Evolutionary conservation across 345 rosid species (phyloP).

Genomic region (Lagerstroemia speciosa): DNA sequence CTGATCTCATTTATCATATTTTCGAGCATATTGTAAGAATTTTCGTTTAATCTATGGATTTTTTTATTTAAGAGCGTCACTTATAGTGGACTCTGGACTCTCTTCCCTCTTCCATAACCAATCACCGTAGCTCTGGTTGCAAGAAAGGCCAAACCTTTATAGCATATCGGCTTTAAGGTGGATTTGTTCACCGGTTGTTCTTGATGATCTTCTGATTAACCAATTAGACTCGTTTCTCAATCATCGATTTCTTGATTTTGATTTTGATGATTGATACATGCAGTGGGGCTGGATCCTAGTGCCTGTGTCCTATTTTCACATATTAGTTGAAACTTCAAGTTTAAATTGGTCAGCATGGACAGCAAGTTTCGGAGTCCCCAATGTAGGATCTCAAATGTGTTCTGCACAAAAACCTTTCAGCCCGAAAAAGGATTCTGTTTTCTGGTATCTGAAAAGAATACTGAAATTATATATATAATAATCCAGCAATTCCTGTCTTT

Average conservation of each 20-base stretch:
- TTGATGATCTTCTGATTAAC: neutral
- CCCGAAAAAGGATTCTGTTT: neutral
- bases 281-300: neutral
- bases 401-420: neutral
- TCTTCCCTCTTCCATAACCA: neutral
- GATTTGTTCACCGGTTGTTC: neutral
- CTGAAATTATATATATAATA: neutral
- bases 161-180: neutral
- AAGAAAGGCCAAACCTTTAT: neutral
- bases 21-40: no score
- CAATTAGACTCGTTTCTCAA: neutral
- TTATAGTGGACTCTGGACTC: no score
- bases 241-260: neutral
- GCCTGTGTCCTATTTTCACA: neutral
- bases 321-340: neutral
- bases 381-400: neutral
- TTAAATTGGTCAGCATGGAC: neutral
- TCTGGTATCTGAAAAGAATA: neutral
- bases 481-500: neutral
- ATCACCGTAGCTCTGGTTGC: neutral
- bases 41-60: no score
- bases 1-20: no score
- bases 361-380: constrained; percentile 7
- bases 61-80: no score
- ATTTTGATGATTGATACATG: neutral